Evolutionary conservation across 306 rosid species (phyloP).

Genomic region (Erythrophleum fordii): DNA sequence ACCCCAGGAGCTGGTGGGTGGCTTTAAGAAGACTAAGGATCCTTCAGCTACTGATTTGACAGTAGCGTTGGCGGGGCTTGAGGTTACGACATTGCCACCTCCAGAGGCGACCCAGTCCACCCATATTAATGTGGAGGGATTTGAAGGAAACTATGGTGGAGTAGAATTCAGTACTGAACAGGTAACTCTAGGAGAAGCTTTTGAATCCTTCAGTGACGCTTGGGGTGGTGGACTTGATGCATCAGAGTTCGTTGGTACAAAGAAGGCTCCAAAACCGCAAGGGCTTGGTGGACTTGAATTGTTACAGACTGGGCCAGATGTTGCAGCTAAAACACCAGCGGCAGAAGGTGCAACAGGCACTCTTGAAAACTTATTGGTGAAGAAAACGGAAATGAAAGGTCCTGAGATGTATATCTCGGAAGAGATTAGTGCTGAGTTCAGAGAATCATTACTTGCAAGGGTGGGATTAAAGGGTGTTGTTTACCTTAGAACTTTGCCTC

Average conservation of each 20-base stretch:
- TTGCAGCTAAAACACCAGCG: constrained; percentile 50
- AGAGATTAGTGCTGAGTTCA: constrained; percentile 85
- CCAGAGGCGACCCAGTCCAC: constrained; percentile 95
- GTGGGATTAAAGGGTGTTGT: constrained; percentile 84
- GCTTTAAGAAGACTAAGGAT: constrained; percentile 84
- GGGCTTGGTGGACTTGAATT: constrained; percentile 97
- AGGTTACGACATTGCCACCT: constrained; percentile 82
- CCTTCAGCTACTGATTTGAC: constrained; percentile 83
- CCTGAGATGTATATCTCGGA: constrained; percentile 87
- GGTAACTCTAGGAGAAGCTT: constrained; percentile 78
- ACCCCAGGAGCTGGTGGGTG: constrained; percentile 76
- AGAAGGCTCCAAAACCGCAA: constrained; percentile 58
- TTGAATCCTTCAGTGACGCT: constrained; percentile 87
- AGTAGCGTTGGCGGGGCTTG: constrained; percentile 79
- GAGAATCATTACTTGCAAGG: constrained; percentile 89
- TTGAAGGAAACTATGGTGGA: constrained; percentile 96
- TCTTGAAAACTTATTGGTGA: constrained; percentile 65
- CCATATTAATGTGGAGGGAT: constrained; percentile 88
- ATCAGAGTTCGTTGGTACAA: constrained; percentile 78
- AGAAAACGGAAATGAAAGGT: constrained; percentile 78
- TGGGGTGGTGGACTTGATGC: constrained; percentile 99
- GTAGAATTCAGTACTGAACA: constrained; percentile 86
- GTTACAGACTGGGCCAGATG: constrained; percentile 78
- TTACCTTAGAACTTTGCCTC: constrained; percentile 82
- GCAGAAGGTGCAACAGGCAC: constrained; percentile 56